Evolutionary conservation across 2,329 filamentous ascomycete species (phyloP).

Genomic region (Westerdykella ornata): DNA sequence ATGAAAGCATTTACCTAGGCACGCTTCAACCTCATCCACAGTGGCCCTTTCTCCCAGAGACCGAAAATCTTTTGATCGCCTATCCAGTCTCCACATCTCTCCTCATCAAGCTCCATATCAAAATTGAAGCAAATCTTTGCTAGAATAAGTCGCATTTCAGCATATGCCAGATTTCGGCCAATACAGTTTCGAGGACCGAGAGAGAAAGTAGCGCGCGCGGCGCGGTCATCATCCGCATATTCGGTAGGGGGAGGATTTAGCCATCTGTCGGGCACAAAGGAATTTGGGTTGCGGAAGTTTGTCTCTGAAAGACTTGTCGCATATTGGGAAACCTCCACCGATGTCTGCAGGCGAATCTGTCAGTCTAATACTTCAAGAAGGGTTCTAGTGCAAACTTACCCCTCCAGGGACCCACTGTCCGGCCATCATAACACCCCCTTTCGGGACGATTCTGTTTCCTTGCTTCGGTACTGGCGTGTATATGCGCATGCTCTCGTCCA

Average conservation of each 20-base stretch:
- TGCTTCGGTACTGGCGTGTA: constrained; percentile 16
- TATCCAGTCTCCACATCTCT: constrained; percentile 3
- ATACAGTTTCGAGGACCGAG: constrained; percentile 17
- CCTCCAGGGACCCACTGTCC: constrained; percentile 11
- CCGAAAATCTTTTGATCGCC: constrained; percentile 5
- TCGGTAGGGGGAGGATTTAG: constrained; percentile 3
- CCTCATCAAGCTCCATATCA: constrained; percentile 28
- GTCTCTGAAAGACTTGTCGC: constrained; percentile 11
- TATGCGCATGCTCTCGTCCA: constrained; percentile 15
- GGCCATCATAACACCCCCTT: constrained; percentile 8
- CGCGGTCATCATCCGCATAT: constrained; percentile 19
- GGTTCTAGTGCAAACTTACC: constrained; percentile 7
- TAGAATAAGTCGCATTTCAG: constrained; percentile 28
- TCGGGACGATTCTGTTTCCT: constrained; percentile 8
- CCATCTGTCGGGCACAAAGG: constrained; percentile 27
- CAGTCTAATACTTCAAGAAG: neutral
- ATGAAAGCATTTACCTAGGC: neutral
- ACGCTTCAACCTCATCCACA: constrained; percentile 4
- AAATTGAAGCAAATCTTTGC: constrained; percentile 35
- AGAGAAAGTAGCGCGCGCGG: constrained; percentile 13
- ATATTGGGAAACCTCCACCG: constrained; percentile 13
- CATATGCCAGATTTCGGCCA: constrained; percentile 21
- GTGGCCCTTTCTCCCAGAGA: constrained; percentile 6
- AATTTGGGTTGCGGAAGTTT: constrained; percentile 20
- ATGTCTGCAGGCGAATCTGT: constrained; percentile 5